Percentiles rank a stretch among this genome's conserved stretches.
Evolutionary conservation across 495 filamentous ascomycete genomes (phyloP).

Genomic region (Aeminium ludgeri): DNA sequence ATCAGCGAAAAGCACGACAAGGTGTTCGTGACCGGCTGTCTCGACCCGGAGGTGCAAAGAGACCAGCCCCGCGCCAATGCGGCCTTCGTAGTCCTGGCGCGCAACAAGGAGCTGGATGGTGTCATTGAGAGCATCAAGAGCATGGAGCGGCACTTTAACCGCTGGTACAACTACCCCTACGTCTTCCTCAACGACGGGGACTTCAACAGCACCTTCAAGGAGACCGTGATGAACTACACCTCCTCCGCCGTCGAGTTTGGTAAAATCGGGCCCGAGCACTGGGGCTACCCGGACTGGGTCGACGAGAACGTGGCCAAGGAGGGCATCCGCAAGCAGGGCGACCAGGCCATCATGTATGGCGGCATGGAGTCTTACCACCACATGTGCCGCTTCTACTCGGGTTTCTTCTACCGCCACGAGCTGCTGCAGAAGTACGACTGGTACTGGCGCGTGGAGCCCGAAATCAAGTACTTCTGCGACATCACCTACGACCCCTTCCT

Average conservation of each 20-base stretch:
- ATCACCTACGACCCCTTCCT: constrained; percentile 98
- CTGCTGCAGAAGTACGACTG: constrained; percentile 93
- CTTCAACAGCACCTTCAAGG: constrained; percentile 86
- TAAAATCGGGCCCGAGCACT: constrained; percentile 77
- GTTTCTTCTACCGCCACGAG: constrained; percentile 98
- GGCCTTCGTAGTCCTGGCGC: constrained; percentile 85
- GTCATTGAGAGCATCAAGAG: constrained; percentile 95
- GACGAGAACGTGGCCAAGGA: constrained; percentile 87
- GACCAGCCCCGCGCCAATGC: constrained; percentile 70
- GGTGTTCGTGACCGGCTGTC: constrained; percentile 83
- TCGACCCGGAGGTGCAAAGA: constrained; percentile 38
- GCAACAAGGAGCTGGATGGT: constrained; percentile 92
- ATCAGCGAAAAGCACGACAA: constrained; percentile 96
- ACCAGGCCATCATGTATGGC: constrained; percentile 98
- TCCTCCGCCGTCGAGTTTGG: constrained; percentile 78
- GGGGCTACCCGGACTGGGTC: constrained; percentile 95
- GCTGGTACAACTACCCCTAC: constrained; percentile 98
- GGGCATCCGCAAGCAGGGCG: constrained; percentile 86
- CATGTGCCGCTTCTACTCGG: constrained; percentile 79
- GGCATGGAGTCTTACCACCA: constrained; percentile 98
- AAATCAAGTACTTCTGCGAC: constrained; percentile 99
- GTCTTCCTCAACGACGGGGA: constrained; percentile 97
- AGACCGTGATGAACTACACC: constrained; percentile 76
- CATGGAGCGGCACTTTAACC: constrained; percentile 96
- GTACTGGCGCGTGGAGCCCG: constrained; percentile 99